These are phyloP conservation scores for Rhododendron kiyosumense DNA, from an alignment of 148 eudicot genomes.

Conservation along the genomic window DNA sequence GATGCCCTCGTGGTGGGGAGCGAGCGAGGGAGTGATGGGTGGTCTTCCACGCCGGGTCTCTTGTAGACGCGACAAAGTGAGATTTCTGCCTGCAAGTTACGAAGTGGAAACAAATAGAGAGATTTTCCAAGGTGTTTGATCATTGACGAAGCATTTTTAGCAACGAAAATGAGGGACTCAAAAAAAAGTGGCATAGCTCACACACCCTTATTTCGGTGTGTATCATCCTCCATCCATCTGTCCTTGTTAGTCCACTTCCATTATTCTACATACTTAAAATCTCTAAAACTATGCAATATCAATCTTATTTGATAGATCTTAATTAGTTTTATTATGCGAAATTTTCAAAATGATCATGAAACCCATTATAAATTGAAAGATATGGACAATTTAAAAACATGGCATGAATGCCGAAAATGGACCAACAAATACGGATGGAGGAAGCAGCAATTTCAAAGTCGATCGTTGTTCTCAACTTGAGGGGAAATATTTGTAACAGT, in stretches of 20 bases:
- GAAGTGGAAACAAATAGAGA: background rate
- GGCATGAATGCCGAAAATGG: no score
- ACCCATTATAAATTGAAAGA: no score
- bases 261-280: no score
- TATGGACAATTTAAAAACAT: no score
- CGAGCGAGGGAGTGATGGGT: slow-evolving; percentile 55
- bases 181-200: background rate
- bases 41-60: slow-evolving; percentile 81
- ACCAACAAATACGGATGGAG: no score
- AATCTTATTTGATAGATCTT: no score
- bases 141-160: background rate
- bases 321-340: no score
- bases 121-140: background rate
- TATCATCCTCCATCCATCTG: background rate
- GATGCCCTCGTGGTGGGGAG: slow-evolving; percentile 27
- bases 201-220: background rate
- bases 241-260: no score
- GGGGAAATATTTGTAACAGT: slow-evolving; percentile 8
- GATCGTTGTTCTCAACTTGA: slow-evolving; percentile 26
- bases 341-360: no score
- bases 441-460: background rate
- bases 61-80: slow-evolving; percentile 91
- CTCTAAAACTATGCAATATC: no score
- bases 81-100: slow-evolving; percentile 59
- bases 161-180: background rate